Evolutionary conservation across 768 basidiomycete species (phyloP), one percentile per base, ranked within the genome.

Genomic region (Tulasnella sp.): DNA sequence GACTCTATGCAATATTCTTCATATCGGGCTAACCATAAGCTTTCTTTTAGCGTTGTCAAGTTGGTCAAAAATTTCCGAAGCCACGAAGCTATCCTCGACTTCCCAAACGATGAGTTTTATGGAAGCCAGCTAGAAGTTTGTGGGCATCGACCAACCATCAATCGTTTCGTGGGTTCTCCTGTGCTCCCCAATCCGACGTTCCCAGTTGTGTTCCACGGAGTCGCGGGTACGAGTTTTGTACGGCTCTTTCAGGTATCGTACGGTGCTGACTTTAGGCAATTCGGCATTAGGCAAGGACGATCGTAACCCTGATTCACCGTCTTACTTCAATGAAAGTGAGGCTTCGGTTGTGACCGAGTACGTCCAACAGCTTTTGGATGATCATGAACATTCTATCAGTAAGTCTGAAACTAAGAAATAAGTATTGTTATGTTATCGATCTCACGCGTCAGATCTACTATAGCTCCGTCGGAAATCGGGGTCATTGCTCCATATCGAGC

Each of bases 281-380:
- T 41, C n/a, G n/a, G n/a, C 5, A 19, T 10, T 48, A 48, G 50
- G 50, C 9, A 19, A 78, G 63, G 83, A 85, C 63, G 75, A 78
- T 27, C 76, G 82, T n/a, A 82, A 85, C 64, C 75, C 78, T 2
- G 74, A 77, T 0, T 84, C 83, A 0, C 83, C 83, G 2, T 84
- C 82, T 0, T 85, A 83, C 68, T 85, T 84, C 72, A 85, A 85
- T 59, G 74, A 79, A 41, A 75, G 80, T 30, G 83, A 86, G 63
- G 74, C 73, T 0, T 65, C 75, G 0, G 75, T 78, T 48, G 79
- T 84, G 49, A 78, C 78, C 62, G 63, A 65, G 0, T 85, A 84
- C 53, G 66, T 71, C 68, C 55, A 54, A 64, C 44, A 65, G 63
- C 66, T 77, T 29, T 57, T 73, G 19, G 62, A 59, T 0, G 71